Conservation (phyloP, 768 basidiomycete species). For the Glaciozyma martinii region DNA sequence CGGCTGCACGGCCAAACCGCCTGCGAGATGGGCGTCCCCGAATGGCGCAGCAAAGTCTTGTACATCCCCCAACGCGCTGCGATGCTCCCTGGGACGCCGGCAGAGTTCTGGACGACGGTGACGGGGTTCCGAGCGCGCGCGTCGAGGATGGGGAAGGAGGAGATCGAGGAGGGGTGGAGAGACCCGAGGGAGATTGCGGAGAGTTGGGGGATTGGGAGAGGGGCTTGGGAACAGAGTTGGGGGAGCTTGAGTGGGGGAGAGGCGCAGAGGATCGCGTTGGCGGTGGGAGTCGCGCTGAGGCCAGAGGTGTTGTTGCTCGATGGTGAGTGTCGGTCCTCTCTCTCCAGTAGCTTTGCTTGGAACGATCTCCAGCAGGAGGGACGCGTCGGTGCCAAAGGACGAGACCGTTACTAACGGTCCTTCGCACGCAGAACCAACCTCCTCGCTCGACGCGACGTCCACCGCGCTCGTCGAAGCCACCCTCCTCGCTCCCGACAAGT, state of each 20-base stretch:
- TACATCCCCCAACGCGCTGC: constrained; percentile 86
- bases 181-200: constrained; percentile 50
- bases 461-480: no score
- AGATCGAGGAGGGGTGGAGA: constrained; percentile 6
- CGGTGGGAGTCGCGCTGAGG: constrained; percentile 61
- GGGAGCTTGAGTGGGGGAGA: constrained; percentile 75
- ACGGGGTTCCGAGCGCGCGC: constrained; percentile 49
- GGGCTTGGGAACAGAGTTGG: constrained; percentile 64
- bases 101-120: constrained; percentile 57
- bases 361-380: no score
- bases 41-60: constrained; percentile 65
- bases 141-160: constrained; percentile 42
- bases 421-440: no score
- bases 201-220: constrained; percentile 51
- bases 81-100: constrained; percentile 70
- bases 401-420: no score
- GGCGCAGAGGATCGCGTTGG: constrained; percentile 69
- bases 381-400: no score
- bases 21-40: constrained; percentile 51
- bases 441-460: no score
- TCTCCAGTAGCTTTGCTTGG: no score
- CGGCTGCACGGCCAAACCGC: constrained; percentile 43
- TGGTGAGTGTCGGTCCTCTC: constrained; percentile 46
- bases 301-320: constrained; percentile 73
- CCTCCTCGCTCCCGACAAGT: no score